Conservation (phyloP, 1,284 basidiomycete genomes). For the Volvariella surrecta region DNA sequence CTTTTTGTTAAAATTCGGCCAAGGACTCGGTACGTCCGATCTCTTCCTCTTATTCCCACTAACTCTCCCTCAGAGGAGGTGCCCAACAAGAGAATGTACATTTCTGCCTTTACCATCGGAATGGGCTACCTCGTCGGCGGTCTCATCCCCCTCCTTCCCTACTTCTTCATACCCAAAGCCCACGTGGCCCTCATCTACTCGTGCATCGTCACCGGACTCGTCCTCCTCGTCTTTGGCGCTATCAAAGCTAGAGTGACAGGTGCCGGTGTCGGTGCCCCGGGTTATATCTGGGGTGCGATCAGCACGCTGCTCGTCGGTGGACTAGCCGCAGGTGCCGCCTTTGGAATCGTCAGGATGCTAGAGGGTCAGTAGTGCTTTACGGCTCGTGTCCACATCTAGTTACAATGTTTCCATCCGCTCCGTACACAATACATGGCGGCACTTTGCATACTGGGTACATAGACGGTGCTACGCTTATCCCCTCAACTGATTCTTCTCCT, state of each 20-base stretch:
- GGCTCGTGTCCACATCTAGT: too few species aligned
- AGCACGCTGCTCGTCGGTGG: slow-evolving; percentile 90
- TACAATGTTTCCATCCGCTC: too few species aligned
- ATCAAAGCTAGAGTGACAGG: slow-evolving; percentile 89
- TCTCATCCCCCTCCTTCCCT: slow-evolving; percentile 82
- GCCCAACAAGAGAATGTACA: slow-evolving; percentile 58
- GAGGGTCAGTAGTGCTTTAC: slow-evolving; percentile 30
- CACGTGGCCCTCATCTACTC: slow-evolving; percentile 67
- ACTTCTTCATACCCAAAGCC: slow-evolving; percentile 74
- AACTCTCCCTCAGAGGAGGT: slow-evolving; percentile 62
- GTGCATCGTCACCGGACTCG: slow-evolving; percentile 69
- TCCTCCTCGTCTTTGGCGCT: slow-evolving; percentile 86
- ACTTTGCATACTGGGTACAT: too few species aligned
- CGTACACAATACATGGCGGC: too few species aligned
- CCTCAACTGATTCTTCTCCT: too few species aligned
- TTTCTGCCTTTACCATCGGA: slow-evolving; percentile 90
- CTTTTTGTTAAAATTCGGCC: slow-evolving; percentile 90
- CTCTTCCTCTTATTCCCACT: slow-evolving; percentile 2
- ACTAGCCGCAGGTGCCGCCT: slow-evolving; percentile 83
- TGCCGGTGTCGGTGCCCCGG: slow-evolving; percentile 47
- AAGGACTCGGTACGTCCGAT: slow-evolving; percentile 64
- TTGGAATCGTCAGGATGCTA: slow-evolving; percentile 73
- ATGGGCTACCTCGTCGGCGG: slow-evolving; percentile 83
- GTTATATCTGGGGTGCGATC: slow-evolving; percentile 80
- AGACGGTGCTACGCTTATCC: too few species aligned